phyloP scores from a whole-genome alignment of 805 yeast genomes.

The Lipomyces chichibuensis region DNA sequence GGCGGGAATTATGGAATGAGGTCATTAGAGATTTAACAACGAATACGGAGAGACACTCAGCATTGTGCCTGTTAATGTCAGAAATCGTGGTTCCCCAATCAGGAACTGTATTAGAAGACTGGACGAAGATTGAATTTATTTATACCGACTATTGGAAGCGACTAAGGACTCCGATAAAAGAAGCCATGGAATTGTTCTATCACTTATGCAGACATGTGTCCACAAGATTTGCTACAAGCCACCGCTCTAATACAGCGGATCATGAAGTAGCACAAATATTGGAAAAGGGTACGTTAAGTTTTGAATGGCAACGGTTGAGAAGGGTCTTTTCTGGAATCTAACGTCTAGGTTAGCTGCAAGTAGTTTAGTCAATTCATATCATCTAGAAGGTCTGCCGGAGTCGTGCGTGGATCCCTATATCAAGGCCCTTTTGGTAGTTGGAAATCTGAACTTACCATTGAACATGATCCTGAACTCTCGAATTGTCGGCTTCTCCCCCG shows the following conservation, averaged over 20 bases:
- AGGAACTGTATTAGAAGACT: neutral
- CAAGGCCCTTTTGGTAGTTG: neutral
- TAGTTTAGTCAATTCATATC: neutral
- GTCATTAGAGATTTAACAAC: neutral
- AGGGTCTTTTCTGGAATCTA: neutral
- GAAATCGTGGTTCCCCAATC: neutral
- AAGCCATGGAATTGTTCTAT: conserved; percentile 2
- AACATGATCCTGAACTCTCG: conserved; percentile 13
- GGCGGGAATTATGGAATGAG: neutral
- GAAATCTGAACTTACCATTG: conserved; percentile 8
- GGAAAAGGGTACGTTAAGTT: neutral
- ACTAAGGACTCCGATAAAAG: neutral
- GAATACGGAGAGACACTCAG: neutral
- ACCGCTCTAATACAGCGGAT: neutral
- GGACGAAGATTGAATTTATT: neutral
- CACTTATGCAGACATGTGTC: neutral
- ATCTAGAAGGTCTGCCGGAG: conserved; percentile 22
- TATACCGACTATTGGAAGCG: neutral
- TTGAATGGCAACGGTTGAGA: neutral
- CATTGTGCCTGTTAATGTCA: neutral
- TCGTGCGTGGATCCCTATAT: conserved; percentile 15
- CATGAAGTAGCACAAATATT: neutral
- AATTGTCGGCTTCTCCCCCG: conserved; percentile 9
- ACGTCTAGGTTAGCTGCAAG: neutral
- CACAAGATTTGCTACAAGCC: neutral